Evolutionary conservation across 2,329 filamentous ascomycete species (phyloP).

Genomic region (Pyricularia grisea): DNA sequence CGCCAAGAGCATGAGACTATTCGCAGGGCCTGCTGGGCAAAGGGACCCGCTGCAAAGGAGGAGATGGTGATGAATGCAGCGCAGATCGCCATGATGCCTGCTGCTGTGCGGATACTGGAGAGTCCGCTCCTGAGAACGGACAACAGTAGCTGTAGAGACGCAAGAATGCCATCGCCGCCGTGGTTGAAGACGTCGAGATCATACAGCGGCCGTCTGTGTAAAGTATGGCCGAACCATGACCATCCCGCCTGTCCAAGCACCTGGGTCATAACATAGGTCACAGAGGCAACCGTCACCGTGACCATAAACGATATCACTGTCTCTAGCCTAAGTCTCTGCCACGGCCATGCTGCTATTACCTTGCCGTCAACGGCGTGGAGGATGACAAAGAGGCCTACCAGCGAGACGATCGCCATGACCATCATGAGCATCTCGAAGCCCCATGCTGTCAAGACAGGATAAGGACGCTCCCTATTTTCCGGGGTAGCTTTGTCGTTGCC

Average conservation of each 20-base stretch:
- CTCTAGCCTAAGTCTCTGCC: not conserved
- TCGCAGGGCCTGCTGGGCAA: constrained; percentile 1
- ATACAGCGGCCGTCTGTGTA: not conserved
- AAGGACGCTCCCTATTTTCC: not conserved
- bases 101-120: not conserved
- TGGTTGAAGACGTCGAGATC: constrained; percentile 1
- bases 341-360: not conserved
- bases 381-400: not conserved
- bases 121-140: not conserved
- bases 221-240: not conserved
- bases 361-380: not conserved
- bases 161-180: not conserved
- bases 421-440: not conserved
- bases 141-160: not conserved
- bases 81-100: not conserved
- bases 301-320: not conserved
- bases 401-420: not conserved
- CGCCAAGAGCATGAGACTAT: not conserved
- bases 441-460: not conserved
- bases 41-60: not conserved
- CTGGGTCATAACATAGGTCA: not conserved
- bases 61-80: not conserved
- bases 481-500: not conserved
- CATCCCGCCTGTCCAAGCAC: not conserved
- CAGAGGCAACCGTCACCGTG: not conserved